Percentiles rank a stretch among this genome's conserved stretches.
These are phyloP conservation scores for Echria macrotheca DNA, from an alignment of 495 filamentous ascomycete species.

Conservation along the genomic window DNA sequence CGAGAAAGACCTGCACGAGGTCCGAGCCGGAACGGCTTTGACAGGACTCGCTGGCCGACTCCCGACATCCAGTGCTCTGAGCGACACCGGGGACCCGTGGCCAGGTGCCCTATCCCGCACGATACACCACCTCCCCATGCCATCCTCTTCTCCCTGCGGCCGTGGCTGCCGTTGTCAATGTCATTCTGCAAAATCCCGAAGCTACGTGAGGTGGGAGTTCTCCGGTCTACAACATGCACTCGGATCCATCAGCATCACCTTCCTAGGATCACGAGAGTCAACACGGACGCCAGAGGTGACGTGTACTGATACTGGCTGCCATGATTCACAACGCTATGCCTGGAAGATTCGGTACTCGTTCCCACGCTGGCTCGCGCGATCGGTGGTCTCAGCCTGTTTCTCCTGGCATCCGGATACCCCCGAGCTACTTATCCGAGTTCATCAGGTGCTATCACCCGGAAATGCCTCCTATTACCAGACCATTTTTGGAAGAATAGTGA, in stretches of 20 bases:
- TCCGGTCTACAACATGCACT: not conserved
- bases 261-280: not conserved
- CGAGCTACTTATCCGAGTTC: not conserved
- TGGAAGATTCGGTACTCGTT: not conserved
- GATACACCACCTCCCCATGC: not conserved
- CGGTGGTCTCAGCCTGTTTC: not conserved
- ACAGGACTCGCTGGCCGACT: not conserved
- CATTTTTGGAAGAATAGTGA: not conserved
- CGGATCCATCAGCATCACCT: not conserved
- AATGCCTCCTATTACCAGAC: not conserved
- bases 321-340: not conserved
- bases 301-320: not conserved
- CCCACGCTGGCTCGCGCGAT: not conserved
- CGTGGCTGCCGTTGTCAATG: not conserved
- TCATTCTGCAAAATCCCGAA: not conserved
- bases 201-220: not conserved
- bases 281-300: not conserved
- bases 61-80: not conserved
- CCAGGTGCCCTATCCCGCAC: not conserved
- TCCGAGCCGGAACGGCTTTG: not conserved
- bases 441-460: not conserved
- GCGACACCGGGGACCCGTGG: not conserved
- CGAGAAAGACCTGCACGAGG: not conserved
- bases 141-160: not conserved
- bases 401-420: not conserved